A percentile compares a stretch with the other conserved stretches of the same genome.
phyloP scores from a whole-genome alignment of 192 early-diverging fungal species.

The Coemansia sp. region DNA sequence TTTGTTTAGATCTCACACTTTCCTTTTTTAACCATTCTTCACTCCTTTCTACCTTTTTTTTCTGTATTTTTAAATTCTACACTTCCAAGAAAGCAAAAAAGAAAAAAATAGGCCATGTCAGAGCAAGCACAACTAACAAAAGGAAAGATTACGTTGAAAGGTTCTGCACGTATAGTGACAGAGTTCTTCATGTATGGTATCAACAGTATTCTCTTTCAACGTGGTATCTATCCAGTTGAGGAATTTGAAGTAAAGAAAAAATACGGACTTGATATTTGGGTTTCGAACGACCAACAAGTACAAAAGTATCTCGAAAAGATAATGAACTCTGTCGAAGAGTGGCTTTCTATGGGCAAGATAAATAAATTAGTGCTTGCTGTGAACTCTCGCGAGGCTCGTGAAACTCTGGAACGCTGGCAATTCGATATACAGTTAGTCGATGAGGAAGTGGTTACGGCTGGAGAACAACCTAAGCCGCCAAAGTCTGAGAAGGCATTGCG shows the following conservation, averaged over 20 bases:
- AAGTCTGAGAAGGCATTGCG: slow-evolving; percentile 52
- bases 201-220: slow-evolving; percentile 89
- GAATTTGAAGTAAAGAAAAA: slow-evolving; percentile 85
- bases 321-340: slow-evolving; percentile 76
- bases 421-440: slow-evolving; percentile 82
- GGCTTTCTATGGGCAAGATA: slow-evolving; percentile 72
- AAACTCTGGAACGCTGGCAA: slow-evolving; percentile 91
- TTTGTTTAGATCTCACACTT: slow-evolving; percentile 5
- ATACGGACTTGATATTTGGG: slow-evolving; percentile 81
- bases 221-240: slow-evolving; percentile 90
- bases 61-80: background rate
- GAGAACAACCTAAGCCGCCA: slow-evolving; percentile 23
- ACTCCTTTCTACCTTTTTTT: background rate
- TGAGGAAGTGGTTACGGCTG: slow-evolving; percentile 17
- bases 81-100: background rate
- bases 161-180: slow-evolving; percentile 79
- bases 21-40: background rate
- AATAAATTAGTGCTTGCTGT: slow-evolving; percentile 86
- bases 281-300: slow-evolving; percentile 73
- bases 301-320: slow-evolving; percentile 74
- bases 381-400: slow-evolving; percentile 76
- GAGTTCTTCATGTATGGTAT: slow-evolving; percentile 89
- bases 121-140: slow-evolving; percentile 47
- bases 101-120: slow-evolving; percentile 33
- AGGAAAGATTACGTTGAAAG: slow-evolving; percentile 76